Conservation (phyloP, 306 rosid species). For the Parietaria judaica region DNA sequence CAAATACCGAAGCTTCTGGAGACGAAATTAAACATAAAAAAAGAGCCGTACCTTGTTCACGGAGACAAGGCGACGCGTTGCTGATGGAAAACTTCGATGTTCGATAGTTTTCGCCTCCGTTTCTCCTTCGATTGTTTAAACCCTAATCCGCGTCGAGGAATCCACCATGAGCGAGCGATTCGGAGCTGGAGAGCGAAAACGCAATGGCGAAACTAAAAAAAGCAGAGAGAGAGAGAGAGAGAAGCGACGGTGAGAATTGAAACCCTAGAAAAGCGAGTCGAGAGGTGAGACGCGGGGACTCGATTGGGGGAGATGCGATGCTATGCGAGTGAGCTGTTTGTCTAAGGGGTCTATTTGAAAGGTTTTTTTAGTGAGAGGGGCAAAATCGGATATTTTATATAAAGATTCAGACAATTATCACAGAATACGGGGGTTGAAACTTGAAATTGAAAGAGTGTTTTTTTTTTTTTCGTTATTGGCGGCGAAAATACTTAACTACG, state of each 20-base stretch:
- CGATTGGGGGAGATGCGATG: neutral
- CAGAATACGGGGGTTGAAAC: too few relatives aligned
- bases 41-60: conserved; percentile 10
- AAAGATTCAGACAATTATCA: too few relatives aligned
- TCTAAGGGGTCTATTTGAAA: neutral
- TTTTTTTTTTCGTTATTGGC: too few relatives aligned
- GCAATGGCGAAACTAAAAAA: neutral
- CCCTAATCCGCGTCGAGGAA: neutral
- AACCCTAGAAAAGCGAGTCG: conserved; percentile 3
- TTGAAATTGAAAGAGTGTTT: too few relatives aligned
- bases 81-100: neutral
- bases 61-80: conserved; percentile 4
- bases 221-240: neutral
- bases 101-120: neutral
- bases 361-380: neutral
- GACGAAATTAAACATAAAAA: neutral
- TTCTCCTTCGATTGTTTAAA: neutral
- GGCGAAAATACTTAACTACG: too few relatives aligned
- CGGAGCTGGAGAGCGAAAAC: neutral
- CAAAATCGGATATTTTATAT: neutral
- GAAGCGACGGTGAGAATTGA: neutral
- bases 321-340: neutral
- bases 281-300: neutral
- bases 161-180: neutral
- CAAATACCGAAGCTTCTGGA: neutral